phyloP scores from a whole-genome alignment of 371 early-diverging fungal genomes.

The Thermomucor indicae-seudaticae region DNA sequence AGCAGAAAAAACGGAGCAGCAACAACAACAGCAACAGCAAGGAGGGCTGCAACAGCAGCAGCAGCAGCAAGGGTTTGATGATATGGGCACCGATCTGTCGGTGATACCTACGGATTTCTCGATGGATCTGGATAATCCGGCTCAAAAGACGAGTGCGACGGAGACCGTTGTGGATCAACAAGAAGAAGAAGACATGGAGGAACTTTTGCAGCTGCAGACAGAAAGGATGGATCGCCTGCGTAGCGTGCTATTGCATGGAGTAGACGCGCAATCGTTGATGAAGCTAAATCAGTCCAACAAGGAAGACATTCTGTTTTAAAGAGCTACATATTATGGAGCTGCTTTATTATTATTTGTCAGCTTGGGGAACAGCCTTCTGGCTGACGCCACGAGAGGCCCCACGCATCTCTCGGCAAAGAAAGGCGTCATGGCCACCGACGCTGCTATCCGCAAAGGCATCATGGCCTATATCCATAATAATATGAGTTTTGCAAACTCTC shows the following conservation, averaged over 20 bases:
- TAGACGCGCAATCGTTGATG: conserved; percentile 29
- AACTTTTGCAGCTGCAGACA: conserved; percentile 37
- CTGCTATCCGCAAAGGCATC: conserved; percentile 65
- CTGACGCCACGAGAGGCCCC: conserved; percentile 18
- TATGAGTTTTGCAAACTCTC: neutral
- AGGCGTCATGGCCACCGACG: conserved; percentile 68
- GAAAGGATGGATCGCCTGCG: conserved; percentile 39
- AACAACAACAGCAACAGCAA: conserved; percentile 14
- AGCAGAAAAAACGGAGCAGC: conserved; percentile 7
- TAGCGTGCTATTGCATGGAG: conserved; percentile 37
- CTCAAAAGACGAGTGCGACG: neutral
- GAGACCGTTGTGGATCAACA: neutral
- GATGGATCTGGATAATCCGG: conserved; percentile 9
- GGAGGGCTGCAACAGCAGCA: conserved; percentile 19
- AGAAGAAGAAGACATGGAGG: conserved; percentile 43
- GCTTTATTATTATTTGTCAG: neutral
- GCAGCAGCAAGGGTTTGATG: conserved; percentile 11
- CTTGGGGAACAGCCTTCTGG: conserved; percentile 5
- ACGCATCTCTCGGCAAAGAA: conserved; percentile 50
- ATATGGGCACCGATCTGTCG: conserved; percentile 11
- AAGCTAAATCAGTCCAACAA: conserved; percentile 24
- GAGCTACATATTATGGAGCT: neutral
- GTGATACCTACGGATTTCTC: conserved; percentile 1
- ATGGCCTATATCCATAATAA: conserved; percentile 24
- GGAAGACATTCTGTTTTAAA: conserved; percentile 43